Evolutionary conservation across 177 flowering plant species (phyloP).

Genomic region (Vitis hybrid): DNA sequence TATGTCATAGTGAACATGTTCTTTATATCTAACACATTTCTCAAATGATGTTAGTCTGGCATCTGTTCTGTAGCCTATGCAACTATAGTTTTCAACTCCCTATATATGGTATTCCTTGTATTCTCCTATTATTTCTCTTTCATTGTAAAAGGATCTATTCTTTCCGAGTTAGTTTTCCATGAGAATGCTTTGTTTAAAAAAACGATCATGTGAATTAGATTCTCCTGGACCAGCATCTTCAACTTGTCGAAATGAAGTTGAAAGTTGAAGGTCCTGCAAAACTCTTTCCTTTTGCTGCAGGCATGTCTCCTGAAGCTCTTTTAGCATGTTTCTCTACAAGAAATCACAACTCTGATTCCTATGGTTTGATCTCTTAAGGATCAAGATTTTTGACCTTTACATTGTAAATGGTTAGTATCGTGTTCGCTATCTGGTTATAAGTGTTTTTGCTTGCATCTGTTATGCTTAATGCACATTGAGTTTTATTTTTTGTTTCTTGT

Average conservation of each 20-base stretch:
- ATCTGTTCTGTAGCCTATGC: no score
- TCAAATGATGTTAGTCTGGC: no score
- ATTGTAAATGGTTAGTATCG: no score
- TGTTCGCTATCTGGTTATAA: no score
- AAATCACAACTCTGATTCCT: neutral
- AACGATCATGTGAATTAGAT: neutral
- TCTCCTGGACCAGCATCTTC: neutral
- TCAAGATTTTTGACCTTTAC: no score
- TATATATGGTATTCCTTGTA: neutral
- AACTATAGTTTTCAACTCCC: neutral
- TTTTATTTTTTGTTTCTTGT: no score
- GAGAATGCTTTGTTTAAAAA: neutral
- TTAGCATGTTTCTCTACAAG: neutral
- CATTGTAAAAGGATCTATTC: neutral
- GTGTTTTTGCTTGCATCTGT: no score
- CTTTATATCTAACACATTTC: no score
- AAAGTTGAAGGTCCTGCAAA: neutral
- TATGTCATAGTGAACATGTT: no score
- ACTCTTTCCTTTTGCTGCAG: neutral
- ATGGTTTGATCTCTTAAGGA: neutral
- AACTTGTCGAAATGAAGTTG: neutral
- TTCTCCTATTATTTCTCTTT: neutral
- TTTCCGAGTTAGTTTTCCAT: neutral
- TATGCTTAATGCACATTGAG: no score
- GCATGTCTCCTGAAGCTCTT: neutral